A percentile compares a stretch with the other conserved stretches of the same genome.
Evolutionary conservation across 2,329 filamentous ascomycete genomes (phyloP).

Genomic region (Neonectria faginata): DNA sequence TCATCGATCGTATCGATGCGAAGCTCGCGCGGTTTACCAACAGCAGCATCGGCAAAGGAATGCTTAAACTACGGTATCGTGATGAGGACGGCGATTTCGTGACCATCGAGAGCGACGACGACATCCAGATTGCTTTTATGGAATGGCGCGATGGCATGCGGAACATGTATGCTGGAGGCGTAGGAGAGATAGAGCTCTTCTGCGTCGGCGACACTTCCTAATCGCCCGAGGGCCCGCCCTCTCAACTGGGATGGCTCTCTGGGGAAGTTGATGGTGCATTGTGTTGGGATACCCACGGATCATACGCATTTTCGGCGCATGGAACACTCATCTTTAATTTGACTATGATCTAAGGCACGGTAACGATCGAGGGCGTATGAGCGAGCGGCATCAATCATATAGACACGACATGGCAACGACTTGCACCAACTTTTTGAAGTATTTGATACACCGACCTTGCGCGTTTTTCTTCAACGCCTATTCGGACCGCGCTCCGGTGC

Average conservation of each 20-base stretch:
- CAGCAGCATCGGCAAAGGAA: conserved; percentile 84
- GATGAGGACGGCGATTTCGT: conserved; percentile 95
- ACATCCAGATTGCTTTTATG: conserved; percentile 94
- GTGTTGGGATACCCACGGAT: conserved; percentile 46
- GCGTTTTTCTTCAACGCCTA: conserved; percentile 32
- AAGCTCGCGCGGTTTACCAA: conserved; percentile 90
- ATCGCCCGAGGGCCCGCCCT: conserved; percentile 17
- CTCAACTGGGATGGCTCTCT: conserved; percentile 24
- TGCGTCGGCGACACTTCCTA: conserved; percentile 68
- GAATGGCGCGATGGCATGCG: conserved; percentile 84
- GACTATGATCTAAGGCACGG: conserved; percentile 42
- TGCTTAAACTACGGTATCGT: conserved; percentile 87
- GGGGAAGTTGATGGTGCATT: conserved; percentile 42
- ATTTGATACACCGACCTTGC: conserved; percentile 33
- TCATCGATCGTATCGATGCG: conserved; percentile 95
- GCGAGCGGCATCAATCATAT: conserved; percentile 46
- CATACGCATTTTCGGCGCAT: conserved; percentile 50
- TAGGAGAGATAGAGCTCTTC: conserved; percentile 91
- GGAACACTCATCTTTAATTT: conserved; percentile 45
- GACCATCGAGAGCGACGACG: conserved; percentile 93
- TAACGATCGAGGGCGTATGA: conserved; percentile 43
- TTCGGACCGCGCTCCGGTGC: conserved; percentile 36
- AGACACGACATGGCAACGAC: conserved; percentile 49
- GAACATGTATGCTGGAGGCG: conserved; percentile 71
- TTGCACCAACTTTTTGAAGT: conserved; percentile 39